Conservation (phyloP, 768 basidiomycete genomes). For the Melanogaster broomeanus region DNA sequence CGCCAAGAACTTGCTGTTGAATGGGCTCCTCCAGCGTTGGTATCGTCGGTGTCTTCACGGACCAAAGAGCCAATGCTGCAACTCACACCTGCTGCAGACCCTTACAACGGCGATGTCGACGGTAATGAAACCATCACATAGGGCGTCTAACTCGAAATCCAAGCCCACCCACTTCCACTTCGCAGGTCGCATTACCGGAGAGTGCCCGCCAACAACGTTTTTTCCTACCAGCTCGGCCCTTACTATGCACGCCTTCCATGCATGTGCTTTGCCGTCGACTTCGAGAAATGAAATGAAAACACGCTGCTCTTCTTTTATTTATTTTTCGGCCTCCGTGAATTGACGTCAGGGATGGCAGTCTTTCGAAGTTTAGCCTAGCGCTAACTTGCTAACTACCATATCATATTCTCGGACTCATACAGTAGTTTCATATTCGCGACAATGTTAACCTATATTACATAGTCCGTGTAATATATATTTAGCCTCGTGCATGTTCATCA, state of each 20-base stretch:
- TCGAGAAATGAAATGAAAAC: slow-evolving; percentile 8
- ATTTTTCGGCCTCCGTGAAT: slow-evolving; percentile 10
- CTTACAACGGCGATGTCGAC: slow-evolving; percentile 28
- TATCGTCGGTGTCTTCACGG: slow-evolving; percentile 18
- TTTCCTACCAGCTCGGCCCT: slow-evolving; percentile 5
- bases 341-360: slow-evolving; percentile 5
- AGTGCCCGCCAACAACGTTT: slow-evolving; percentile 8
- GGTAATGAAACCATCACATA: slow-evolving; percentile 30
- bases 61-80: slow-evolving; percentile 12
- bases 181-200: slow-evolving; percentile 2
- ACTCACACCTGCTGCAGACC: slow-evolving; percentile 18
- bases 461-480: slow-evolving; percentile 5
- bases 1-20: slow-evolving; percentile 25
- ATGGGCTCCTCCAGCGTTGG: slow-evolving; percentile 21
- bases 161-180: slow-evolving; percentile 9
- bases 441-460: slow-evolving; percentile 22
- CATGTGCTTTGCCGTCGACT: not conserved
- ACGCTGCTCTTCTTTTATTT: slow-evolving; percentile 10
- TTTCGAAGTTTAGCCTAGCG: slow-evolving; percentile 18
- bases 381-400: slow-evolving; percentile 25
- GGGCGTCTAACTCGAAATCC: slow-evolving; percentile 8
- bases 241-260: slow-evolving; percentile 5
- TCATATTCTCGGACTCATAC: slow-evolving; percentile 14
- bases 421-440: slow-evolving; percentile 1
- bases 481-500: not conserved